A percentile compares a stretch with the other conserved stretches of the same genome.
phyloP scores from a whole-genome alignment of 805 yeast genomes.

The Lachancea meyersii region DNA sequence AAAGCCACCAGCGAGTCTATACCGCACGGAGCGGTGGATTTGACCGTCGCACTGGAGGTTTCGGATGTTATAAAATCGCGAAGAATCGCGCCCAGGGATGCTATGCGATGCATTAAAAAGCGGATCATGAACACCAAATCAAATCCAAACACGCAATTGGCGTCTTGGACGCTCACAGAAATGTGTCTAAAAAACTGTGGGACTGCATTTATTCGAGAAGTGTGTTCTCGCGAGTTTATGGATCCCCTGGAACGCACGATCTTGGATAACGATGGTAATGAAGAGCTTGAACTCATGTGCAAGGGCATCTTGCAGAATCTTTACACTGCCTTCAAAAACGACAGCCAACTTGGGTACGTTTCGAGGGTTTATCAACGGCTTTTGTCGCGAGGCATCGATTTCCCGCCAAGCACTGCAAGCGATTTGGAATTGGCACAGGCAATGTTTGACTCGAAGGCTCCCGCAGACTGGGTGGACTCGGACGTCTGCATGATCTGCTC shows the following conservation, averaged over 20 bases:
- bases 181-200: constrained; percentile 93
- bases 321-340: constrained; percentile 66
- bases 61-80: constrained; percentile 83
- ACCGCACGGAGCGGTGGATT: constrained; percentile 84
- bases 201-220: constrained; percentile 68
- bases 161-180: constrained; percentile 73
- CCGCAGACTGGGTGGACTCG: constrained; percentile 97
- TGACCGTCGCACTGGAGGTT: constrained; percentile 69
- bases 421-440: constrained; percentile 34
- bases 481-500: constrained; percentile 95
- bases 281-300: constrained; percentile 53
- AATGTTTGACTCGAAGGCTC: constrained; percentile 81
- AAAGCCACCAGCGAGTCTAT: constrained; percentile 84
- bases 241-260: constrained; percentile 57
- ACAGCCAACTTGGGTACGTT: constrained; percentile 59
- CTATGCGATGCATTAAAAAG: constrained; percentile 78
- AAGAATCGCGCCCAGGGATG: constrained; percentile 68
- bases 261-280: constrained; percentile 36
- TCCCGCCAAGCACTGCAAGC: constrained; percentile 42
- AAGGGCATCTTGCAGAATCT: constrained; percentile 68
- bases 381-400: constrained; percentile 54
- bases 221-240: constrained; percentile 79
- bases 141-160: constrained; percentile 75
- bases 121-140: constrained; percentile 49
- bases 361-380: constrained; percentile 55